phyloP scores from a whole-genome alignment of 192 early-diverging fungal species.

The Coemansia sp. region DNA sequence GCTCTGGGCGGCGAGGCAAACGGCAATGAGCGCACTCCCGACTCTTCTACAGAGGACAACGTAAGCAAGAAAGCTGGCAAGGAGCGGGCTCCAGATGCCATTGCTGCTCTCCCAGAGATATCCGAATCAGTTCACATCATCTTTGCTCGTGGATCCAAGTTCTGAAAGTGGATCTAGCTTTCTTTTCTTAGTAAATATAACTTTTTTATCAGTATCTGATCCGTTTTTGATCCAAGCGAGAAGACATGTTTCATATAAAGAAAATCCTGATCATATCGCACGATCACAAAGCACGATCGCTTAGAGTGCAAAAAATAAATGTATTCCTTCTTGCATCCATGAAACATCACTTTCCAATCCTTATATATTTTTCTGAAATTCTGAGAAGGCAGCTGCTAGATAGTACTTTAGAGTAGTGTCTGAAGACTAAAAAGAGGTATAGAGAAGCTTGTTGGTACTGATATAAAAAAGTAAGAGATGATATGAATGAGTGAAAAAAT shows the following conservation, averaged over 20 bases:
- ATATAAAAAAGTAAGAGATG: not conserved
- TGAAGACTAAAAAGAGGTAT: not conserved
- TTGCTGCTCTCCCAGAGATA: slow-evolving; percentile 33
- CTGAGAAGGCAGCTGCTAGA: no score
- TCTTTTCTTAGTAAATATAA: not conserved
- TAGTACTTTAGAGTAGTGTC: no score
- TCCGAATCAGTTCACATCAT: slow-evolving; percentile 39
- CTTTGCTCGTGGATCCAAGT: slow-evolving; percentile 35
- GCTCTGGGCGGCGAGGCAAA: slow-evolving; percentile 5
- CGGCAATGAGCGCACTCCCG: not conserved
- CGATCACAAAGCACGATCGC: no score
- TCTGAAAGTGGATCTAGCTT: not conserved
- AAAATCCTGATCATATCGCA: not conserved
- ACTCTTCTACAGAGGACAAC: not conserved
- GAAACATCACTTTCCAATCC: not conserved
- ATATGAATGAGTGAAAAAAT: not conserved
- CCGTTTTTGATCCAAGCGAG: not conserved
- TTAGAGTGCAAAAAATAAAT: not conserved
- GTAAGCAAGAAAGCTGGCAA: not conserved
- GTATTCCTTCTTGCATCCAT: not conserved
- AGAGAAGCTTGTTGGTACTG: not conserved
- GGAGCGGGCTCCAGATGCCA: not conserved
- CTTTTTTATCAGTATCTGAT: not conserved
- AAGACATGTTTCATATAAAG: not conserved
- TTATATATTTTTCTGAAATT: not conserved